Percentiles rank a stretch among this genome's conserved stretches.
Evolutionary conservation across 352 stramenopile species (phyloP).

Genomic region (Phytophthora palmivora): DNA sequence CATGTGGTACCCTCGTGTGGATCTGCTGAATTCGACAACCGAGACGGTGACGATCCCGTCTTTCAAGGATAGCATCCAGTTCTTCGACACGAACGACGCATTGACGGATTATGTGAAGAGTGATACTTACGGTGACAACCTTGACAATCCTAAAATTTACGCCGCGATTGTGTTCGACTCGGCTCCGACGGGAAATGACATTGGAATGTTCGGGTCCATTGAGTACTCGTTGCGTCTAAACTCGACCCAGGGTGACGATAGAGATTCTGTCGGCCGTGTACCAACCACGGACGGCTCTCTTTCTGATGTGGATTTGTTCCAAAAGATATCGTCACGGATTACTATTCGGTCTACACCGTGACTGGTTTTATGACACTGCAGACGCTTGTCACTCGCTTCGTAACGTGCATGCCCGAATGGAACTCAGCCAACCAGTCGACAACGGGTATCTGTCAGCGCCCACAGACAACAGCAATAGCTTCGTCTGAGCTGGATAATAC

Average conservation of each 20-base stretch:
- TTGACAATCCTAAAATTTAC: conserved; percentile 56
- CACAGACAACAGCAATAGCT: conserved; percentile 36
- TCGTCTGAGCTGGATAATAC: conserved; percentile 34
- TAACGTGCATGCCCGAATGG: conserved; percentile 67
- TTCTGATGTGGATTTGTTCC: conserved; percentile 37
- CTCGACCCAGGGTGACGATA: conserved; percentile 37
- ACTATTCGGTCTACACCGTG: conserved; percentile 55
- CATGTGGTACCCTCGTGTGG: conserved; percentile 63
- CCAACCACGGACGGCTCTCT: conserved; percentile 44
- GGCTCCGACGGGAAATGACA: conserved; percentile 34
- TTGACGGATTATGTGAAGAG: conserved; percentile 58
- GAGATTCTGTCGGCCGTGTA: conserved; percentile 35
- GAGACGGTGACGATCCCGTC: conserved; percentile 44
- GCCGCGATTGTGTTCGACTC: conserved; percentile 64
- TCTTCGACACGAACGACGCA: conserved; percentile 47
- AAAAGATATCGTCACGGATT: conserved; percentile 42
- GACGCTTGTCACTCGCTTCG: conserved; percentile 70
- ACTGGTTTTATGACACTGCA: conserved; percentile 69
- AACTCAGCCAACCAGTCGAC: conserved; percentile 45
- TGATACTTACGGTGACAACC: conserved; percentile 46
- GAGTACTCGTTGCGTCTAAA: conserved; percentile 71
- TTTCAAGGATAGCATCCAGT: conserved; percentile 51
- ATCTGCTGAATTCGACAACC: conserved; percentile 35
- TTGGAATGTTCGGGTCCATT: conserved; percentile 51
- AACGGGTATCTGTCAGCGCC: conserved; percentile 50